Evolutionary conservation across 352 stramenopile genomes (phyloP), one percentile per base, ranked within the genome.

Genomic region (Phytophthora europaea): DNA sequence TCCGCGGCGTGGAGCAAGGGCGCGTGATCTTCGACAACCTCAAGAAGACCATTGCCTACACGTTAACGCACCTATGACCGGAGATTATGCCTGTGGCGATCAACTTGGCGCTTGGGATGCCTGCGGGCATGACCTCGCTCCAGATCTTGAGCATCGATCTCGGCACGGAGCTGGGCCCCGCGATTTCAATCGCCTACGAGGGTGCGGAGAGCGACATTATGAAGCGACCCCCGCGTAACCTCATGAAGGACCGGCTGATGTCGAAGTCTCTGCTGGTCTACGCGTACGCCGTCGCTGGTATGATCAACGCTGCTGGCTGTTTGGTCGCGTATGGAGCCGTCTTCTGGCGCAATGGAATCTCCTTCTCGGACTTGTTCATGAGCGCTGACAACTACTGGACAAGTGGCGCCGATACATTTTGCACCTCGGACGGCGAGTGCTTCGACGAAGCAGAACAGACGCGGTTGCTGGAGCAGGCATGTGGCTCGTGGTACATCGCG

Each of bases 21-120:
- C 76, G 82, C 10, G 65, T 84, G 52, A 91, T 88, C 59, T 91
- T 78, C 51, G 90, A 93, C 34, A 99, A 98, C 80, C 83, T 98
- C 23, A 98, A 99, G 76, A 98, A 98, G 79, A 94, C 83, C 18
- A 95, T 98, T 69, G 85, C 82, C 26, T 98, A 98, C 83, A 97
- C 91, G 13, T 80, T 99, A 4, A 90, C 92, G 18, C 87, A 90
- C 71, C 84, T 97, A 74, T 92, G 94, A 64, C 91, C 91, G 0
- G 94, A 98, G 69, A 81, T 96, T 34, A 64, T 75, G 54, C 79
- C 79, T 1, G 65, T 88, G 6, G 90, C 92, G 15, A 77, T 98
- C 22, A 82, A 83, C 58, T 87, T 95, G 65, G 85, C 97, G 20
- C 80, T 98, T 16, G 84, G 87, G 1, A 91, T 94, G 58, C 94